phyloP scores from a whole-genome alignment of 148 eudicot genomes.

The Cornus controversa region DNA sequence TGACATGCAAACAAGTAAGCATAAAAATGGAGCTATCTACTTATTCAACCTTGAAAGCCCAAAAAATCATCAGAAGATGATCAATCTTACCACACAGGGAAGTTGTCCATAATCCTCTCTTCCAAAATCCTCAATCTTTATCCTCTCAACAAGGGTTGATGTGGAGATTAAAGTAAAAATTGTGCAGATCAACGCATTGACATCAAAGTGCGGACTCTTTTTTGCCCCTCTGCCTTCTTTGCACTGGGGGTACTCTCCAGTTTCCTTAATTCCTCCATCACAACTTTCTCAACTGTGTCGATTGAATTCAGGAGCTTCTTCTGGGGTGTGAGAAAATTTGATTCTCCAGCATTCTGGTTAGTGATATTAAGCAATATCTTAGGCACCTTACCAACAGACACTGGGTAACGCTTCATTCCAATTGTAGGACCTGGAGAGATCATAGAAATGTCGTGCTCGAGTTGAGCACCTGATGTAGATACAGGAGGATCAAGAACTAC shows the following conservation, averaged over 20 bases:
- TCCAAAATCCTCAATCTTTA: neutral
- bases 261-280: slow-evolving; percentile 59
- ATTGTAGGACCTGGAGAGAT: slow-evolving; percentile 39
- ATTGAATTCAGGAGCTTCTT: slow-evolving; percentile 67
- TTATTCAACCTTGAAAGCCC: neutral
- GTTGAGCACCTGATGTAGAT: slow-evolving; percentile 35
- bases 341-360: slow-evolving; percentile 14
- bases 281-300: slow-evolving; percentile 69
- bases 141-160: neutral
- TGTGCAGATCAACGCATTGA: slow-evolving; percentile 55
- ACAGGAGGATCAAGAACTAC: slow-evolving; percentile 17
- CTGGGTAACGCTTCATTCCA: slow-evolving; percentile 21
- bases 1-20: neutral
- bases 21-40: neutral
- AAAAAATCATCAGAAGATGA: slow-evolving; percentile 17
- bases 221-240: slow-evolving; percentile 64
- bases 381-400: slow-evolving; percentile 36
- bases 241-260: slow-evolving; percentile 66
- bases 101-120: slow-evolving; percentile 1
- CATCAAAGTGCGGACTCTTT: slow-evolving; percentile 58
- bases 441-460: slow-evolving; percentile 35
- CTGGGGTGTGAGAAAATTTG: slow-evolving; percentile 50
- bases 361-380: slow-evolving; percentile 43
- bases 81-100: slow-evolving; percentile 4
- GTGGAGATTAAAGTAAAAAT: neutral